Evolutionary conservation across 768 basidiomycete genomes (phyloP).

Genomic region (Pisolithus albus): DNA sequence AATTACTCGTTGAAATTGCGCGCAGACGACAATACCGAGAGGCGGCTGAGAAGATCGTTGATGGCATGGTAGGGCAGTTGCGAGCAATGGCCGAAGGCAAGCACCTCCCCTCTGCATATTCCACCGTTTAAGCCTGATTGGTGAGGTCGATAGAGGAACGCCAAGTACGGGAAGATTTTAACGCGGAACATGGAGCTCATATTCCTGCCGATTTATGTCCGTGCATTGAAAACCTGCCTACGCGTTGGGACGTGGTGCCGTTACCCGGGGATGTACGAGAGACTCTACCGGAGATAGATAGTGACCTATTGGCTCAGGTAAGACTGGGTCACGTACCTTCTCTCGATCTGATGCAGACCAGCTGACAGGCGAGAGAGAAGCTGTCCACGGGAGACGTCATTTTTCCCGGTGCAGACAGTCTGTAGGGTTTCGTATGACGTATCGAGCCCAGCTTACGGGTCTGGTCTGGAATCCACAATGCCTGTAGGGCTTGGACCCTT

Average conservation of each 20-base stretch:
- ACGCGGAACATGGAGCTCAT: slow-evolving; percentile 62
- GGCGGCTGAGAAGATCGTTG: slow-evolving; percentile 55
- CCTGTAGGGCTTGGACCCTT: no score
- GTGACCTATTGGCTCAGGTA: slow-evolving; percentile 54
- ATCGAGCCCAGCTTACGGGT: background rate
- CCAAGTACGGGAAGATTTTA: slow-evolving; percentile 57
- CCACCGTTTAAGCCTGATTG: background rate
- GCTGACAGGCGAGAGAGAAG: slow-evolving; percentile 27
- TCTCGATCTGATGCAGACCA: background rate
- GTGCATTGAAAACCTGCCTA: slow-evolving; percentile 68
- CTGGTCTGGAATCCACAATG: background rate
- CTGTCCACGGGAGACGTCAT: slow-evolving; percentile 10
- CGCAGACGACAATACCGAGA: slow-evolving; percentile 64
- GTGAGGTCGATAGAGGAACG: slow-evolving; percentile 52
- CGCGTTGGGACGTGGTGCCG: slow-evolving; percentile 63
- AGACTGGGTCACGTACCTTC: slow-evolving; percentile 1
- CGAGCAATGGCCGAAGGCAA: slow-evolving; percentile 61
- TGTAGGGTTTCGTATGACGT: slow-evolving; percentile 8
- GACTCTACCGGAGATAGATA: slow-evolving; percentile 53
- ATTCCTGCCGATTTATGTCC: slow-evolving; percentile 78
- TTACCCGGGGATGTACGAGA: slow-evolving; percentile 49
- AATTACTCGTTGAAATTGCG: slow-evolving; percentile 66
- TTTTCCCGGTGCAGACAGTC: slow-evolving; percentile 18
- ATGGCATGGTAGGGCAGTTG: slow-evolving; percentile 59
- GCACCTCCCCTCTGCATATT: slow-evolving; percentile 1